Base-by-base conservation (phyloP, 2,329 filamentous ascomycete species). In the Fusarium musae region DNA sequence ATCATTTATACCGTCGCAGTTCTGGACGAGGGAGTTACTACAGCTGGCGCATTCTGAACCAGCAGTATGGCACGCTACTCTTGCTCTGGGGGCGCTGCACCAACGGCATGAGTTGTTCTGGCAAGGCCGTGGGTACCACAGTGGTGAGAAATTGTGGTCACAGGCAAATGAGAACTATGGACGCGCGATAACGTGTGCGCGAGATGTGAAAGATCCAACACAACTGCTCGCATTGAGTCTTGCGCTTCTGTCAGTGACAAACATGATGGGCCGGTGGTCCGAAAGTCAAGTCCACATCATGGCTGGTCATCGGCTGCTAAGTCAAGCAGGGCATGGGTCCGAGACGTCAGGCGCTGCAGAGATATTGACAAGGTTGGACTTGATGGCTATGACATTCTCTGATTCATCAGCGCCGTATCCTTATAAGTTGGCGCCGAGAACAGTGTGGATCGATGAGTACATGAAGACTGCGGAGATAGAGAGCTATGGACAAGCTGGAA, bases 81-180 rank as follows among this genome's bases (percentile, higher is more conserved):
- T 81, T 10, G 81, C 81, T 0, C 49, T 83, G 6, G 82, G 82
- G 1, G 81, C 81, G 7, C 70, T 83, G 49, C 81, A 83, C 43
- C 79, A 79, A 23, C 70, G 74, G 2, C 66, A 75, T 39, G 64
- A 75, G 32, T 59, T 79, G 17, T 63, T 54, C 39, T 64, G 60
- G 39, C 71, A 73, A 30, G 72, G 66, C 1, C 32, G 34, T 19
- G 52, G 39, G 11, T n/a, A 66, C 26, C 58, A 66, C 8, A 69
- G 40, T 2, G 58, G 69, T 6, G 64, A 65, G 3, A 19, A 39
- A 4, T 50, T 77, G 7, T 57, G 72, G 28, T 59, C 59, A 2
- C 71, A 79, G 30, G 82, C 80, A 2, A 66, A 64, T 10, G 50
- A 56, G 32, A 77, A 78, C 32, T 82, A 83, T 54, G 72, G 66